Base-by-base conservation (phyloP, 257 asterid species). In the Anisodus acutangulus region DNA sequence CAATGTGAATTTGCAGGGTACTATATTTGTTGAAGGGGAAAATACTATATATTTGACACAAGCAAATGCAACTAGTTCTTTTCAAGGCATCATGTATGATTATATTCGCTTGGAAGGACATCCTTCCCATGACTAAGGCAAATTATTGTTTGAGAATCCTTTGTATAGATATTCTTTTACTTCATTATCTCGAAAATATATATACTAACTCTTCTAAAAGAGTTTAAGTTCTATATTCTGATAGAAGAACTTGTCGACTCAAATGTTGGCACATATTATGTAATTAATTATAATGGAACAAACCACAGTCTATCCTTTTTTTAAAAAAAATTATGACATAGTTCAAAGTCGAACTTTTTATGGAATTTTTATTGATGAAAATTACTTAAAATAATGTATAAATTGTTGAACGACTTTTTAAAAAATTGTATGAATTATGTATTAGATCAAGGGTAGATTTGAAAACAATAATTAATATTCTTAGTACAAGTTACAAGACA, bases 1-100 rank as follows among this genome's bases (percentile, higher is more conserved):
- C 58, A 92, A 58, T 85, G 83, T 93, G 60, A 91, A 88, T 35
- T 80, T 93, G 60, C 67, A 84, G 19, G 88, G 91, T 53, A 31
- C 85, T 72, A 79, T 85, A 62, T 89, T 92, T 19, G 8, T 82
- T 35, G 72, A 66, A 60, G 88, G 88, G 39, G 78, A 86, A 31
- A 11, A 84, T 22, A 41, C 80, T 10, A 72, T 87, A 22, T 81
- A n/a, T 43, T 78, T 87, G 57, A 87, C 83, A 2, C 89, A 87
- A 55, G 57, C 85, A 39, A 81, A 60, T 49, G 66, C 35, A 39
- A 70, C 82, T 2, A 26, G 82, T 63, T 85, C 81, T 35, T 87
- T 87, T 13, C 76, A 80, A 19, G 87, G 86, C 12, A 66, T 87
- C 4, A 81, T 87, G 87, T 87, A 84, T 2, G 89, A 87, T 13